Evolutionary conservation across 192 early-diverging fungal species (phyloP).

Genomic region (Coemansia sp.): DNA sequence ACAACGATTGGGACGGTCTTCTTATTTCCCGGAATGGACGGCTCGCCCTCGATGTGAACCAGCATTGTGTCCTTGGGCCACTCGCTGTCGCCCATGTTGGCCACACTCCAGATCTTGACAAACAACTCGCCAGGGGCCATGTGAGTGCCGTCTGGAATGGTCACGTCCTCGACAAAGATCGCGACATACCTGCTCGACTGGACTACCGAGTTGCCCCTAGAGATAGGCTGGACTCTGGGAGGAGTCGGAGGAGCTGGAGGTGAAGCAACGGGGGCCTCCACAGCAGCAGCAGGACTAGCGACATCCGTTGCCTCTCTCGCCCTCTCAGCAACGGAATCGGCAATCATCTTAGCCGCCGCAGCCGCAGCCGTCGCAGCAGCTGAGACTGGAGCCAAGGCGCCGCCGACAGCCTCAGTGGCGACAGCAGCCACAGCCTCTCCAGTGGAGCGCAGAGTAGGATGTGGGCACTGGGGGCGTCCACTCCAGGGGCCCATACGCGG

Average conservation of each 20-base stretch:
- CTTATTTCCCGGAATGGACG: slow-evolving; percentile 49
- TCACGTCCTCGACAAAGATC: slow-evolving; percentile 67
- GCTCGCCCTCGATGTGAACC: slow-evolving; percentile 59
- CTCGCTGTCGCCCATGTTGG: slow-evolving; percentile 59
- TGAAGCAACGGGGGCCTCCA: neutral
- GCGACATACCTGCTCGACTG: slow-evolving; percentile 45
- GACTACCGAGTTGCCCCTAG: slow-evolving; percentile 1
- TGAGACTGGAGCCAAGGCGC: neutral
- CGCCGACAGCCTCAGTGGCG: neutral
- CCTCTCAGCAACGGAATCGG: neutral
- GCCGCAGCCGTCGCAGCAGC: neutral
- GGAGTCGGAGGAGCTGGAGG: neutral
- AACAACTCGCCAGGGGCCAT: slow-evolving; percentile 60
- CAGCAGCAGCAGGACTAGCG: too few relatives aligned
- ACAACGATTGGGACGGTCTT: slow-evolving; percentile 50
- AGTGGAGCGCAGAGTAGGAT: slow-evolving; percentile 5
- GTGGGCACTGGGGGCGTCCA: neutral
- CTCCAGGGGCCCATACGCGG: neutral
- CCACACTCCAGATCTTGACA: slow-evolving; percentile 72
- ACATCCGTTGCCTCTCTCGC: too few relatives aligned
- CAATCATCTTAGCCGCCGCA: neutral
- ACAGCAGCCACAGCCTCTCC: slow-evolving; percentile 1
- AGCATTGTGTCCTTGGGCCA: slow-evolving; percentile 66
- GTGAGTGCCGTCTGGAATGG: slow-evolving; percentile 63
- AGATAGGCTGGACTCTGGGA: neutral